Conservation (phyloP, 148 eudicot species). For the Rhododendron ovatum region DNA sequence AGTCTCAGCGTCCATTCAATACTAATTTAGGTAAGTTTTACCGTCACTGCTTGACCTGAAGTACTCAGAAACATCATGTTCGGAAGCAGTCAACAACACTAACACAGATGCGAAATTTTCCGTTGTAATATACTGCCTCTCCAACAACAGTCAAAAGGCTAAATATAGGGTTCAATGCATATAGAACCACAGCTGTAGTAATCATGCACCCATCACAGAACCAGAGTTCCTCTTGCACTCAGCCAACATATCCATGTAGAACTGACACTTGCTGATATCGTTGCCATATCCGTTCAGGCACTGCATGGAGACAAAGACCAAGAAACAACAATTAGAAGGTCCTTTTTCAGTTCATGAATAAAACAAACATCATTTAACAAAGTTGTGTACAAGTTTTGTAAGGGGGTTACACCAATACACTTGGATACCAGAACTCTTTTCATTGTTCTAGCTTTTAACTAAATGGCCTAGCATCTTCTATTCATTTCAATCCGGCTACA, state of each 20-base stretch:
- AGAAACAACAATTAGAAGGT: background rate
- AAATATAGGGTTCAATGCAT: background rate
- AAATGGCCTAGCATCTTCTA: background rate
- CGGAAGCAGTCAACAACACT: background rate
- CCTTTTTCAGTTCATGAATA: background rate
- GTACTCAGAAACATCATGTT: background rate
- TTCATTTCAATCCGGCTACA: background rate
- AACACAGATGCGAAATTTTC: background rate
- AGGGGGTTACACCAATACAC: background rate
- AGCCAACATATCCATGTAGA: conserved; percentile 30
- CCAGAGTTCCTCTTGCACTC: conserved; percentile 75
- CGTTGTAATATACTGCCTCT: background rate
- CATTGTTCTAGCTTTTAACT: background rate
- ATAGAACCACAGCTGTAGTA: background rate
- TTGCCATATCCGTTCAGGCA: conserved; percentile 3
- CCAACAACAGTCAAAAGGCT: background rate
- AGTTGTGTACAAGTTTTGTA: background rate
- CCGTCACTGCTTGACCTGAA: background rate
- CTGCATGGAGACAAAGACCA: background rate
- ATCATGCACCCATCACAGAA: conserved; percentile 40
- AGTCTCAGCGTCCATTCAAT: background rate
- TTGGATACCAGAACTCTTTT: background rate
- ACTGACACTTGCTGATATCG: conserved; percentile 1
- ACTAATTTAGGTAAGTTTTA: background rate
- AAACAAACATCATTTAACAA: background rate